A percentile compares a stretch with the other conserved stretches of the same genome.
Conservation (phyloP, 2,329 filamentous ascomycete genomes). For the Epichloe glyceriae region DNA sequence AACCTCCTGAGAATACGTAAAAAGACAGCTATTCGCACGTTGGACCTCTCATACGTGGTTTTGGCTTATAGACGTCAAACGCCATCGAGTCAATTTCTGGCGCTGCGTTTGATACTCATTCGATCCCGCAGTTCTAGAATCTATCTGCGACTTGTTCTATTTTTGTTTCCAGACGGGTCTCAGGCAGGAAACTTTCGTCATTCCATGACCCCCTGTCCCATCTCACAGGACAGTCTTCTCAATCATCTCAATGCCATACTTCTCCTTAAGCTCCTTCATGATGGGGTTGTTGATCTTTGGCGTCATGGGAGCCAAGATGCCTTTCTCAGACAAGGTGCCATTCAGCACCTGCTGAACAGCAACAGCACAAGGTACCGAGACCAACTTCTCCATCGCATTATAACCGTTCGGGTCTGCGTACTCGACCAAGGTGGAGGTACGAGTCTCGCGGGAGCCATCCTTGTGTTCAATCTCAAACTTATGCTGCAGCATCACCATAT, state of each 20-base stretch:
- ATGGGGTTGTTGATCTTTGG: constrained; percentile 58
- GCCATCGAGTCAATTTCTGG: too few species aligned
- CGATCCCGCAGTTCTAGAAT: too few species aligned
- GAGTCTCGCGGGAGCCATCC: constrained; percentile 64
- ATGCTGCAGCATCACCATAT: constrained; percentile 70
- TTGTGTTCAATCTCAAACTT: constrained; percentile 69
- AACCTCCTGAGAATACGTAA: too few species aligned
- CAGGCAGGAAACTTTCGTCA: too few species aligned
- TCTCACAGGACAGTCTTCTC: constrained; percentile 47
- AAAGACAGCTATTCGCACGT: too few species aligned
- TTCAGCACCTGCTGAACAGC: constrained; percentile 69
- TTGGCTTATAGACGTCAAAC: too few species aligned
- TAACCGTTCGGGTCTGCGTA: constrained; percentile 64
- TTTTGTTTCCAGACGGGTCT: too few species aligned
- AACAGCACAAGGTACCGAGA: constrained; percentile 52
- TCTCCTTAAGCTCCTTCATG: constrained; percentile 65
- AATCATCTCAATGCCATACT: constrained; percentile 60
- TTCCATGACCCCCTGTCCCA: too few species aligned
- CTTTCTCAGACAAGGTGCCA: constrained; percentile 58
- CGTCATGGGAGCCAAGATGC: constrained; percentile 65
- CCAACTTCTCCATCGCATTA: constrained; percentile 71
- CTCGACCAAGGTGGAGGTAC: constrained; percentile 69
- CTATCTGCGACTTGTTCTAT: too few species aligned
- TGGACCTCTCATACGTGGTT: too few species aligned
- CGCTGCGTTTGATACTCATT: too few species aligned